Conservation (phyloP, 2,329 filamentous ascomycete genomes). For the Talaromyces verruculosus region DNA sequence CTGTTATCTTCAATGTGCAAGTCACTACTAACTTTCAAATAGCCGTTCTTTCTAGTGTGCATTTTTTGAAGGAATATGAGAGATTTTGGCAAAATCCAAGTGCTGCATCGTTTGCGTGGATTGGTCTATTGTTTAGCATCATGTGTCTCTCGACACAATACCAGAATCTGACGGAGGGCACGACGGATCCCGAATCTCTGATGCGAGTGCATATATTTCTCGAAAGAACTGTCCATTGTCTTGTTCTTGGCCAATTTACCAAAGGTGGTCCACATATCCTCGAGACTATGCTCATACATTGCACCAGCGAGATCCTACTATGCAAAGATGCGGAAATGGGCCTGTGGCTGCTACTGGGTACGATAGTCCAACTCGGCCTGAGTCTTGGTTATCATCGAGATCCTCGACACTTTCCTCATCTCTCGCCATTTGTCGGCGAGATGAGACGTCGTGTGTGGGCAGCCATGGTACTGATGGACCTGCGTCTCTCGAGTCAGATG, state of each 20-base stretch:
- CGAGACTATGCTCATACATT: slow-evolving; percentile 57
- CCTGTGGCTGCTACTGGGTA: slow-evolving; percentile 54
- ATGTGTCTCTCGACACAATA: slow-evolving; percentile 17
- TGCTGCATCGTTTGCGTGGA: background rate
- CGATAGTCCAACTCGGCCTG: slow-evolving; percentile 59
- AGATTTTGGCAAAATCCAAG: slow-evolving; percentile 1
- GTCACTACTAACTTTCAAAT: background rate
- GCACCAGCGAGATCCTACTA: slow-evolving; percentile 55
- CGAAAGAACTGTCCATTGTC: slow-evolving; percentile 51
- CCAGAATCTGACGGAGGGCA: background rate
- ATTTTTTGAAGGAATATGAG: slow-evolving; percentile 8
- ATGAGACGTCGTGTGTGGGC: slow-evolving; percentile 47
- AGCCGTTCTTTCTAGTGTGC: slow-evolving; percentile 1
- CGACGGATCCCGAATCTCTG: background rate
- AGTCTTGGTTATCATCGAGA: slow-evolving; percentile 62
- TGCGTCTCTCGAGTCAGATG: slow-evolving; percentile 61
- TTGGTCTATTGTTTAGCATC: slow-evolving; percentile 8
- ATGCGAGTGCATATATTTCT: slow-evolving; percentile 24
- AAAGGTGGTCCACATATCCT: slow-evolving; percentile 54
- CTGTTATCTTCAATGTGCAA: background rate
- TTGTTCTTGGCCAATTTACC: slow-evolving; percentile 56
- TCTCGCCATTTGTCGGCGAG: slow-evolving; percentile 57
- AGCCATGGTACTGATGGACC: slow-evolving; percentile 53
- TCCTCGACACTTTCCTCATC: slow-evolving; percentile 51
- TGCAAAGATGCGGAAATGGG: slow-evolving; percentile 55